Percentiles rank a stretch among this genome's conserved stretches.
These are phyloP conservation scores for Jamesozyma hellenica DNA, from an alignment of 805 yeast genomes.

Conservation along the genomic window DNA sequence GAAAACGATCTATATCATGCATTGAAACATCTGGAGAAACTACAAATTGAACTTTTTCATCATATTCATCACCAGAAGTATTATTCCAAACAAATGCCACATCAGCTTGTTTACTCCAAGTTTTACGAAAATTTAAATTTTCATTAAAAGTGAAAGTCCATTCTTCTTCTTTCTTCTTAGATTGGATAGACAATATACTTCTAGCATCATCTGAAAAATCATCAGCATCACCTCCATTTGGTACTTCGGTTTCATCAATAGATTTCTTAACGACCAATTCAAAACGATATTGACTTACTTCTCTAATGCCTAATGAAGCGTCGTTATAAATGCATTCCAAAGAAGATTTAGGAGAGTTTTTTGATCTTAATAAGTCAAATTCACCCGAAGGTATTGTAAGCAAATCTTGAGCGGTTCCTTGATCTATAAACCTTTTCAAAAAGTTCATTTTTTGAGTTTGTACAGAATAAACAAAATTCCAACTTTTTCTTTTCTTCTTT, in stretches of 20 bases:
- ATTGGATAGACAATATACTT: slow-evolving; percentile 26
- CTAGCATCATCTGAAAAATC: slow-evolving; percentile 31
- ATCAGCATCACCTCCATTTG: slow-evolving; percentile 43
- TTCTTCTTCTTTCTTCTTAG: slow-evolving; percentile 43
- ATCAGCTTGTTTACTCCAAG: slow-evolving; percentile 42
- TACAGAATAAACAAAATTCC: too few relatives aligned
- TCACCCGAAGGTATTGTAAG: slow-evolving; percentile 71
- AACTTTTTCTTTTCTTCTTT: too few relatives aligned
- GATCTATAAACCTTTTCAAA: slow-evolving; percentile 51
- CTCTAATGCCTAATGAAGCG: slow-evolving; percentile 63
- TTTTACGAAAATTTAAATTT: slow-evolving; percentile 45
- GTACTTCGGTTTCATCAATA: slow-evolving; percentile 54
- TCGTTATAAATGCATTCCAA: slow-evolving; percentile 75
- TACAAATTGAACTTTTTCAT: slow-evolving; percentile 73
- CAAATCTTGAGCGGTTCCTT: slow-evolving; percentile 48
- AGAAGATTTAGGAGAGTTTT: slow-evolving; percentile 77
- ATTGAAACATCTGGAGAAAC: slow-evolving; percentile 49
- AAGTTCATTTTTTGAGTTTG: slow-evolving; percentile 47
- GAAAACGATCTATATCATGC: slow-evolving; percentile 49
- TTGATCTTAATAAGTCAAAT: slow-evolving; percentile 61
- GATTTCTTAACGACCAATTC: slow-evolving; percentile 62
- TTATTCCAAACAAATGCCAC: slow-evolving; percentile 71
- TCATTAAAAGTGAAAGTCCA: slow-evolving; percentile 60
- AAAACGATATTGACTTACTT: slow-evolving; percentile 55
- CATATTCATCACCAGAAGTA: slow-evolving; percentile 69